Evolutionary conservation across 805 yeast species (phyloP), one percentile per base, ranked within the genome.

Genomic region (Kuraishia molischiana): DNA sequence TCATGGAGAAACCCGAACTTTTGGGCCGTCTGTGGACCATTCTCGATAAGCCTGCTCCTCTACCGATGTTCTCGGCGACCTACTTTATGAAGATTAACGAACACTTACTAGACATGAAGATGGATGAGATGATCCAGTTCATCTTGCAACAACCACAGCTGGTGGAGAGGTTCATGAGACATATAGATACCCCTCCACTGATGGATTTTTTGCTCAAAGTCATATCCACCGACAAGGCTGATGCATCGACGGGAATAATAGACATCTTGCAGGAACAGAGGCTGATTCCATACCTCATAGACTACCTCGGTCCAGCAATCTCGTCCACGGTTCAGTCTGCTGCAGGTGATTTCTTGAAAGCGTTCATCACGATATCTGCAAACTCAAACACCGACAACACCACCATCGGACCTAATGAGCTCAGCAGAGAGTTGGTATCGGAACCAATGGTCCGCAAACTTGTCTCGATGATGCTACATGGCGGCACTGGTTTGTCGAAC

Each of bases 321-420:
- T 66, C 79, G 8, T 72, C 89, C 9, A 73, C 84, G 32, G 78
- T 77, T 35, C 97, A 92, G 56, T 79, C 92, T 14, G 95, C 97
- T 0, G 94, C 95, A 1, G 94, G 95, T 18, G 98, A 92, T 54
- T 92, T 92, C 53, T 64, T 92, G 38, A 92, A 92, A 54, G 97
- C 97, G 0, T 77, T 92, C 50, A 83, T 92, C 26, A 82, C 97
- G 2, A 85, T 92, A 24, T 85, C 96, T 32, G 95, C 97, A 5
- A 92, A 90, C 52, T 86, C 94, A 5, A 85, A 84, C 41, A 83
- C 86, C 33, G 86, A 86, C 41, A 89, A 85, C 44, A 83, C 95
- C 2, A 84, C 95, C 8, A 85, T 92, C 38, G 98, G 98, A 1
- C 97, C 98, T 2, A 92, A 92, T 53, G 96, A 86, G 53, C 67